These are phyloP conservation scores for Exophiala xenobiotica DNA, from an alignment of 2,329 filamentous ascomycete species.

Conservation along the genomic window DNA sequence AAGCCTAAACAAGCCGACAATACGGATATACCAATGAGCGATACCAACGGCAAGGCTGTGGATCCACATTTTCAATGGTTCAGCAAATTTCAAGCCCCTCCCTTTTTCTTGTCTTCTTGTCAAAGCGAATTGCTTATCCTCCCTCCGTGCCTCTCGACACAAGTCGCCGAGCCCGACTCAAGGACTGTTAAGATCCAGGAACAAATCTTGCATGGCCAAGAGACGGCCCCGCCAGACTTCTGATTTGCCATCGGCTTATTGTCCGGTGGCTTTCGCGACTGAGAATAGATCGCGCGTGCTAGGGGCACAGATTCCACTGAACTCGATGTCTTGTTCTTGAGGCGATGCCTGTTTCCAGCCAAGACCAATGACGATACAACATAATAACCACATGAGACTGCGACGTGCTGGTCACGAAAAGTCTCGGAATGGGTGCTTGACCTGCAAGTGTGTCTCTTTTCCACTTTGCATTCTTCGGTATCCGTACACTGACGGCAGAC, in stretches of 20 bases:
- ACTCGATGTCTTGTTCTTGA: background rate
- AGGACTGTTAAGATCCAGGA: no score
- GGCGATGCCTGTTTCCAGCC: background rate
- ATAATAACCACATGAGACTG: slow-evolving; percentile 2
- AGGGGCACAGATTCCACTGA: background rate
- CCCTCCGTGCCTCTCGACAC: no score
- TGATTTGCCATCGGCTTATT: no score
- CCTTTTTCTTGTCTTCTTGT: no score
- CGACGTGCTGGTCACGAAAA: slow-evolving; percentile 16
- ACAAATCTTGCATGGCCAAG: no score
- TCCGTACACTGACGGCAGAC: background rate
- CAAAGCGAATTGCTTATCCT: no score
- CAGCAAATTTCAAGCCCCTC: no score
- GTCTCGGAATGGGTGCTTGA: slow-evolving; percentile 27
- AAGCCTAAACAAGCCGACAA: background rate
- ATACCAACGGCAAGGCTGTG: background rate
- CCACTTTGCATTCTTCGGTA: background rate
- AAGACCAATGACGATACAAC: slow-evolving; percentile 4
- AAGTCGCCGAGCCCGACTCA: no score
- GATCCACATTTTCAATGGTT: no score
- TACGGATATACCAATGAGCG: background rate
- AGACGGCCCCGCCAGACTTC: no score
- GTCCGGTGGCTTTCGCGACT: no score
- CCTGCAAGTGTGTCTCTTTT: slow-evolving; percentile 24
- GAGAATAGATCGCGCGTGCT: background rate